These are phyloP conservation scores for Apophysomyces variabilis DNA, from an alignment of 371 early-diverging fungal species.

Conservation along the genomic window DNA sequence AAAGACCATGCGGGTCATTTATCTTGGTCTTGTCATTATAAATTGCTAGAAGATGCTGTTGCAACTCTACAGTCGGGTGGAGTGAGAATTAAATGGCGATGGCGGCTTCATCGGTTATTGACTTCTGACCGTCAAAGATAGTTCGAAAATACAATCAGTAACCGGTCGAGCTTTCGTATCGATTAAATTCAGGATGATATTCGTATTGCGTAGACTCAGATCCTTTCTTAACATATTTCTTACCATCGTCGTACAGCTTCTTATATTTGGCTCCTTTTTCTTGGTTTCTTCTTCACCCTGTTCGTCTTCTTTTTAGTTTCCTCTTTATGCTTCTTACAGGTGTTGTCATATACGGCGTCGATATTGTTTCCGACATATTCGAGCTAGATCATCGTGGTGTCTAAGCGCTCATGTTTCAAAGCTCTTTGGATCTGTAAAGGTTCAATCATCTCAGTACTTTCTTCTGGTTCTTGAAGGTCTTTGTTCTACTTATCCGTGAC, in stretches of 20 bases:
- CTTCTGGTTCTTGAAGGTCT: neutral
- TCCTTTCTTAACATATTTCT: neutral
- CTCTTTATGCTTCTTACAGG: neutral
- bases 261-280: neutral
- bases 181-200: neutral
- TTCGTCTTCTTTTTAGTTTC: neutral
- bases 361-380: neutral
- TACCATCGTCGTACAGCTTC: no score
- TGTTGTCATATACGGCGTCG: neutral
- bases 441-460: neutral
- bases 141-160: neutral
- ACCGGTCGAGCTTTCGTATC: neutral
- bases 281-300: neutral
- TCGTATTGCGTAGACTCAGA: neutral
- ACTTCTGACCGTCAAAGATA: neutral
- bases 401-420: neutral
- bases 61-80: neutral
- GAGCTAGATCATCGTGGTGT: neutral
- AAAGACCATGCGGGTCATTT: neutral
- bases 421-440: neutral
- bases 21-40: neutral
- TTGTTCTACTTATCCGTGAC: neutral
- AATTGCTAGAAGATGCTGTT: neutral
- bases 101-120: neutral
- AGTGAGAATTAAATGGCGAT: neutral